Evolutionary conservation across 768 basidiomycete species (phyloP), one percentile per base, ranked within the genome.

Genomic region (Rhizopogon roseolus): DNA sequence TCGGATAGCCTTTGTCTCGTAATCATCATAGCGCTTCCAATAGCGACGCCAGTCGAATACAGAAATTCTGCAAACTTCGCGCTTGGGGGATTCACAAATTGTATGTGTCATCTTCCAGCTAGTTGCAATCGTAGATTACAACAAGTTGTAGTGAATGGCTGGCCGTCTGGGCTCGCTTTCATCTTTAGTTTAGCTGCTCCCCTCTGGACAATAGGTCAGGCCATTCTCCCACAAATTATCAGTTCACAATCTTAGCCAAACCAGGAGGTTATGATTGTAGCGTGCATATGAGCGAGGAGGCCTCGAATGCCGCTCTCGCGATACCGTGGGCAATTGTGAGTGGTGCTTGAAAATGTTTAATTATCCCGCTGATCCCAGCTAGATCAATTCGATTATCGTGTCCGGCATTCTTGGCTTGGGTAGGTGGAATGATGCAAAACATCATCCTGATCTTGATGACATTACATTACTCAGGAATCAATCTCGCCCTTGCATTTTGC

Each of bases 221-320:
- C 9, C 14, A n/a, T 28, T 16, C 10, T n/a, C 16, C 45, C 2
- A 8, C 32, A 6, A 11, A n/a, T 42, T 13, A 16, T 43, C 27
- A 16, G 16, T n/a, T 28, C 27, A 1, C 9, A 9, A 28, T 43
- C 11, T 1, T 58, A 82, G 85, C 60, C 76, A 77, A 76, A n/a
- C 45, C 29, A 65, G 63, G 61, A 34, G 58, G 53, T 14, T 74
- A 72, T 58, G 84, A 87, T 62, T 77, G 78, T 0, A 75, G 73
- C 45, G 80, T 87, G 0, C 85, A 87, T 58, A 85, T 88, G 54
- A 84, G 81, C 50, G 86, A 87, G 61, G 86, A 87, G 63, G 84
- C 83, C 1, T 74, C 78, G 0, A 90, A 90, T 59, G 87, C 87
- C 0, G 77, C 80, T 16, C 73, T 71, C 0, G 85, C 84, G 22